Conservation (phyloP, 2,329 filamentous ascomycete species). For the Aspergillus tanneri region DNA sequence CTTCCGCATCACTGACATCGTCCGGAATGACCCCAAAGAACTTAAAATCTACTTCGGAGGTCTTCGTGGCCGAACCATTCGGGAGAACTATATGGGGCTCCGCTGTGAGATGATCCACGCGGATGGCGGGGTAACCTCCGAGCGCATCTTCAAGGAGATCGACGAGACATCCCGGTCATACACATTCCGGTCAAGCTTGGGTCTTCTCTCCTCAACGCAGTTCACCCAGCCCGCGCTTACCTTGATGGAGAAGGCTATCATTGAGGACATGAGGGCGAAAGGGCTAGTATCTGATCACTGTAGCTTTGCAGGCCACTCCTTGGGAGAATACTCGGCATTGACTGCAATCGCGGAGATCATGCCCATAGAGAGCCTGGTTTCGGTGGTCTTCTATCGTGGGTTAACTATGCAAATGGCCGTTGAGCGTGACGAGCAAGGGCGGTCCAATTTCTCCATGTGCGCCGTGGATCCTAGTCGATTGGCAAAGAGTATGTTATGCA, state of each 20-base stretch:
- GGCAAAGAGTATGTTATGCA: constrained; percentile 92
- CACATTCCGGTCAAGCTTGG: constrained; percentile 93
- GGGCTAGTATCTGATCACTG: constrained; percentile 93
- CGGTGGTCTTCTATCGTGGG: constrained; percentile 98
- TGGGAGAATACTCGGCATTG: constrained; percentile 96
- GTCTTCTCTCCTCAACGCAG: constrained; percentile 92
- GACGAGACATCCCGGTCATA: constrained; percentile 90
- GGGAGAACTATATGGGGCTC: constrained; percentile 99
- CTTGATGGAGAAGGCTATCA: constrained; percentile 99
- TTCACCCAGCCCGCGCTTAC: constrained; percentile 98
- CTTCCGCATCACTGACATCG: constrained; percentile 97
- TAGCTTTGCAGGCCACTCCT: constrained; percentile 95
- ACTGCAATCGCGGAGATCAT: constrained; percentile 96
- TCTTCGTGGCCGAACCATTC: constrained; percentile 92
- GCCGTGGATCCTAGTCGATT: constrained; percentile 98
- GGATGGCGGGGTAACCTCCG: constrained; percentile 91
- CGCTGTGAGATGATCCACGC: constrained; percentile 96
- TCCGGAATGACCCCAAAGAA: constrained; percentile 99
- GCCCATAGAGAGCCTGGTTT: constrained; percentile 97
- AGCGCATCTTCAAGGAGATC: constrained; percentile 99
- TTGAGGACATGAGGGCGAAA: constrained; percentile 98
- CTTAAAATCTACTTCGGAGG: constrained; percentile 98
- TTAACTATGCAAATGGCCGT: constrained; percentile 99
- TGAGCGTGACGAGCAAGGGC: constrained; percentile 86
- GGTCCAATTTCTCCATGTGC: constrained; percentile 99